A percentile compares a stretch with the other conserved stretches of the same genome.
Evolutionary conservation across 73 alveolate genomes (phyloP).

Genomic region (Urostyla sp.): DNA sequence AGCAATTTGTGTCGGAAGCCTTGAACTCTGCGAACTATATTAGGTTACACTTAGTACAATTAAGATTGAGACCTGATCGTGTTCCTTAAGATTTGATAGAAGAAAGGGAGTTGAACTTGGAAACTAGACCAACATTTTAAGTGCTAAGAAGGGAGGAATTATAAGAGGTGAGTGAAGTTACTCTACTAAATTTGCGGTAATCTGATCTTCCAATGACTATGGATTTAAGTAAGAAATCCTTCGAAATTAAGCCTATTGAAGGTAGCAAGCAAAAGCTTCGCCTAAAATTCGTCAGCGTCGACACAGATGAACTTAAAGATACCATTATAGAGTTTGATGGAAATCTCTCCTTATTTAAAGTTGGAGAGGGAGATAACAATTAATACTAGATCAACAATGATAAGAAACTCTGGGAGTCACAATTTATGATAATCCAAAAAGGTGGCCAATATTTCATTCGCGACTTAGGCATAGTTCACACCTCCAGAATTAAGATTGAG

Average conservation of each 20-base stretch:
- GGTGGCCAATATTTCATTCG: slow-evolving; percentile 41
- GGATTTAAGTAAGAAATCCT: background rate
- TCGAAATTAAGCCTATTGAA: background rate
- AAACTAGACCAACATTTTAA: too few relatives aligned
- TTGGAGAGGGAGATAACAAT: slow-evolving; percentile 60
- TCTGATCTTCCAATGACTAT: too few relatives aligned
- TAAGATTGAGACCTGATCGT: too few relatives aligned
- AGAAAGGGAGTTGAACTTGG: too few relatives aligned
- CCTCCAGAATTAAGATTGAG: slow-evolving; percentile 40
- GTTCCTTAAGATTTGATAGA: too few relatives aligned
- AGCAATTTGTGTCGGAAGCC: too few relatives aligned
- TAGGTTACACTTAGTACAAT: too few relatives aligned
- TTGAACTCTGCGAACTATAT: too few relatives aligned
- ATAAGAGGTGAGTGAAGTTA: too few relatives aligned
- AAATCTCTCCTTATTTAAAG: slow-evolving; percentile 27
- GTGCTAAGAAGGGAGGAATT: too few relatives aligned
- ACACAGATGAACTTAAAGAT: slow-evolving; percentile 50
- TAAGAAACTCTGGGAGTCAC: slow-evolving; percentile 49
- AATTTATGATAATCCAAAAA: slow-evolving; percentile 23
- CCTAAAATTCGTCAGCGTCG: slow-evolving; percentile 31
- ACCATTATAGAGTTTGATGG: slow-evolving; percentile 36
- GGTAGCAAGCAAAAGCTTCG: background rate
- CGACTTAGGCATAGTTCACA: slow-evolving; percentile 47
- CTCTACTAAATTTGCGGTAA: too few relatives aligned
- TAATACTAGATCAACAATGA: slow-evolving; percentile 26